Percentiles rank a stretch among this genome's conserved stretches.
These are phyloP conservation scores for Saccharomycopsis olivae DNA, from an alignment of 805 yeast genomes.

Conservation along the genomic window DNA sequence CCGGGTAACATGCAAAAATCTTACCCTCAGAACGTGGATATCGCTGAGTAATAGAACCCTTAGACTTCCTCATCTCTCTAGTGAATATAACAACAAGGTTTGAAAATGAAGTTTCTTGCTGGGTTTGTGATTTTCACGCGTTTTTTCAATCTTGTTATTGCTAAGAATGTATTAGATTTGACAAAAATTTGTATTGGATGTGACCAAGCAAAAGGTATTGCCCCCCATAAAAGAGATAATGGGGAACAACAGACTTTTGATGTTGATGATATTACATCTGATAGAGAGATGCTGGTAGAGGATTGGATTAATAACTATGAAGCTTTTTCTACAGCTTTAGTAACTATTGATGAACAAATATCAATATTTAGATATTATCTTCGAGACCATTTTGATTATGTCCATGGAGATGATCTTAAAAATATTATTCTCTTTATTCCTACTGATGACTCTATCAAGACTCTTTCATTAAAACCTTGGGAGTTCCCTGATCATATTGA, in stretches of 20 bases:
- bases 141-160: conserved; percentile 2
- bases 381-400: conserved; percentile 48
- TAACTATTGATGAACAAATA: conserved; percentile 26
- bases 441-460: conserved; percentile 46
- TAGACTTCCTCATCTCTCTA: too few relatives aligned
- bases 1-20: too few relatives aligned
- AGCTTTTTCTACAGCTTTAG: neutral
- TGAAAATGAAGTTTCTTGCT: conserved; percentile 2
- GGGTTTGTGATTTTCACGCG: neutral
- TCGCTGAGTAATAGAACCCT: too few relatives aligned
- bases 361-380: conserved; percentile 59
- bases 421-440: conserved; percentile 61
- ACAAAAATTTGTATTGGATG: neutral
- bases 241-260: neutral
- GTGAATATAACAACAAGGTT: too few relatives aligned
- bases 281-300: too few relatives aligned
- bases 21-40: too few relatives aligned
- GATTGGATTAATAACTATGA: neutral
- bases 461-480: conserved; percentile 61
- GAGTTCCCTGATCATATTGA: conserved; percentile 52
- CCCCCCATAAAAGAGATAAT: neutral
- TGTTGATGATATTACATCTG: too few relatives aligned
- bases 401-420: conserved; percentile 30
- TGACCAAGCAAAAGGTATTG: conserved; percentile 2
- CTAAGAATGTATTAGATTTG: conserved; percentile 11